Evolutionary conservation across 768 basidiomycete species (phyloP).

Genomic region (Pisolithus tinctorius): DNA sequence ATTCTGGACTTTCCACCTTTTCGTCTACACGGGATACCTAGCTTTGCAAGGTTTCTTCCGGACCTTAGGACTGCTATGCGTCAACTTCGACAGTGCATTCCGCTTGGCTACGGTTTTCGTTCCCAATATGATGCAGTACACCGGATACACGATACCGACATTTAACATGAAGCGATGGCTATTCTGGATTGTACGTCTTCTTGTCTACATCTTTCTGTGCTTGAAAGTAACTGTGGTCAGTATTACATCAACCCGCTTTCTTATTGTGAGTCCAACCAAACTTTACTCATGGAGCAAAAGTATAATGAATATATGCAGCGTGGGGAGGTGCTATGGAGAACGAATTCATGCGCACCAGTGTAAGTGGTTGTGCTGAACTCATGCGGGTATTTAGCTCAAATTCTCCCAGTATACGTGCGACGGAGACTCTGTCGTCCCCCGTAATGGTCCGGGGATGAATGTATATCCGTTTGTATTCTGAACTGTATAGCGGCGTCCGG

Average conservation of each 20-base stretch:
- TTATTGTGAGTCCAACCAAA: slow-evolving; percentile 41
- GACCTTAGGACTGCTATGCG: slow-evolving; percentile 53
- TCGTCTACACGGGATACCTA: slow-evolving; percentile 58
- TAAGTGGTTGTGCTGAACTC: slow-evolving; percentile 25
- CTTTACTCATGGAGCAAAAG: not conserved
- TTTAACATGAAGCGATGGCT: slow-evolving; percentile 73
- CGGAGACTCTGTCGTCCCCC: slow-evolving; percentile 57
- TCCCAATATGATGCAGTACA: slow-evolving; percentile 68
- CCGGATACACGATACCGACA: slow-evolving; percentile 64
- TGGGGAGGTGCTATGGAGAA: slow-evolving; percentile 81
- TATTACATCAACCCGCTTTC: slow-evolving; percentile 76
- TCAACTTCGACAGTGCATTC: slow-evolving; percentile 49
- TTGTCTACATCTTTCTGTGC: not conserved
- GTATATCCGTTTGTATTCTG: slow-evolving; percentile 53
- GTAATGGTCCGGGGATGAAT: slow-evolving; percentile 47
- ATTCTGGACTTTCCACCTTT: slow-evolving; percentile 58
- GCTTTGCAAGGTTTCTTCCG: slow-evolving; percentile 84
- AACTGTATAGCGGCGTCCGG: not conserved
- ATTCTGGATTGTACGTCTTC: slow-evolving; percentile 68
- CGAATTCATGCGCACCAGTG: slow-evolving; percentile 69
- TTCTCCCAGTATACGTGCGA: slow-evolving; percentile 50
- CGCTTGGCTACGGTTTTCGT: slow-evolving; percentile 61
- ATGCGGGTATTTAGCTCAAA: not conserved
- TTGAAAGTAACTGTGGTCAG: slow-evolving; percentile 16
- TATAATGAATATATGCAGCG: slow-evolving; percentile 28